Evolutionary conservation across 192 early-diverging fungal genomes (phyloP), one percentile per base, ranked within the genome.

Genomic region (Helicostylum pulchrum): DNA sequence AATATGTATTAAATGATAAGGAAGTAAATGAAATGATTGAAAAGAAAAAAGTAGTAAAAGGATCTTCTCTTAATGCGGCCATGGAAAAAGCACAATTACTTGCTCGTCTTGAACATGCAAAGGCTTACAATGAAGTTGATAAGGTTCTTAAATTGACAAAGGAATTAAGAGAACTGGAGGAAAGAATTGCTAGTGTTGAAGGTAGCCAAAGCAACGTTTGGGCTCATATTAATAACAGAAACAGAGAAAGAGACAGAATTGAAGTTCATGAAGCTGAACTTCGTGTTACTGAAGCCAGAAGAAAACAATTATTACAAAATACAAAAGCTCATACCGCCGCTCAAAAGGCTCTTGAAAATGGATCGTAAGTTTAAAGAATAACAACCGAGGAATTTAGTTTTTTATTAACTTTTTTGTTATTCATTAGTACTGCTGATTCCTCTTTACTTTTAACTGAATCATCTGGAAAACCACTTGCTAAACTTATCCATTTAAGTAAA

Each of bases 21-120:
- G 90, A 92, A 44, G 83, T 90, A 19, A 80, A 77, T 19, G 66
- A 74, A 11, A 92, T 92, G 74, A 78, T 90, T 58, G 71, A 73
- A 19, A 69, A 77, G 53, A 86, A 88, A 50, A 76, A 80, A 45
- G 69, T 69, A 0, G 73, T 85, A 52, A 70, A 57, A 56, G 70
- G 61, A 26, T 50, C 54, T 15, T 64, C 65, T 9, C 59, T 53
- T 11, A 82, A 77, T 62, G 61, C 62, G 3, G 78, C 77, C 1
- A 66, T 77, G 32, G 80, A 85, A 62, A 73, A 75, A 21, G 70
- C 81, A 45, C 71, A 79, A 51, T 73, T 85, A 42, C 52, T 72
- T 36, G 83, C 80, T 46, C 73, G 74, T 20, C 68, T 63, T 34
- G 80, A 78, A 43, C 77, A 78, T 51, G 85, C 83, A 0, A 72